A percentile compares a stretch with the other conserved stretches of the same genome.
These are phyloP conservation scores for Eimeria mitis DNA, from an alignment of 169 alveolate species.

Conservation along the genomic window DNA sequence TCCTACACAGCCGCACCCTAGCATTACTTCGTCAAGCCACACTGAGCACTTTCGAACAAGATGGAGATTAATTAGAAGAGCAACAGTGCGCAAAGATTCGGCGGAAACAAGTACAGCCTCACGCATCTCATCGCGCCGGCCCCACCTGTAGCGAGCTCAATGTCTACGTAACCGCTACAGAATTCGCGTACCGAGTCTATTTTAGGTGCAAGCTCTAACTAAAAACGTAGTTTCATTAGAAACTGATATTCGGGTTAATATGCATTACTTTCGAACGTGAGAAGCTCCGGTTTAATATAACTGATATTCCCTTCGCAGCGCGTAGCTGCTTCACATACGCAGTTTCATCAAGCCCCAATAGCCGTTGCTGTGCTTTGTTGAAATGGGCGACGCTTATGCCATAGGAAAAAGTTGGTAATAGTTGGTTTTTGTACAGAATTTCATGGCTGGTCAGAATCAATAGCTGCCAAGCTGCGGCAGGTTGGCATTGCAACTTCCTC, in stretches of 20 bases:
- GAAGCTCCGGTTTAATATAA: not conserved
- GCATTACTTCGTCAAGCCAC: constrained; percentile 11
- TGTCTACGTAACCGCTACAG: constrained; percentile 14
- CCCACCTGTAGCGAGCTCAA: constrained; percentile 67
- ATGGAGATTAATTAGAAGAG: not conserved
- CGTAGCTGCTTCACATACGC: not conserved
- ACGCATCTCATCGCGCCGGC: constrained; percentile 62
- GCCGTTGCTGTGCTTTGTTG: constrained; percentile 22
- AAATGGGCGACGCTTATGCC: not conserved
- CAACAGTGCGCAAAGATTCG: not conserved
- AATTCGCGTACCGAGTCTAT: not conserved
- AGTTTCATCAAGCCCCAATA: constrained; percentile 29
- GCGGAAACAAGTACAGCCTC: constrained; percentile 9
- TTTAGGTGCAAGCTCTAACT: constrained; percentile 31
- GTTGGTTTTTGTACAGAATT: not conserved
- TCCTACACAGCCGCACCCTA: not conserved
- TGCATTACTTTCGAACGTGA: not conserved
- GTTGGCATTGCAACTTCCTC: not conserved
- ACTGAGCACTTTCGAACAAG: constrained; percentile 7
- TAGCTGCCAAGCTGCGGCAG: not conserved
- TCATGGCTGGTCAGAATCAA: not conserved
- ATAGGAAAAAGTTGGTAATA: not conserved
- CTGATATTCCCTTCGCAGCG: not conserved
- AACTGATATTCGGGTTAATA: not conserved
- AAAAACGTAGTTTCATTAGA: not conserved